Evolutionary conservation across 148 eudicot genomes (phyloP).

Genomic region (Bassia scoparia): DNA sequence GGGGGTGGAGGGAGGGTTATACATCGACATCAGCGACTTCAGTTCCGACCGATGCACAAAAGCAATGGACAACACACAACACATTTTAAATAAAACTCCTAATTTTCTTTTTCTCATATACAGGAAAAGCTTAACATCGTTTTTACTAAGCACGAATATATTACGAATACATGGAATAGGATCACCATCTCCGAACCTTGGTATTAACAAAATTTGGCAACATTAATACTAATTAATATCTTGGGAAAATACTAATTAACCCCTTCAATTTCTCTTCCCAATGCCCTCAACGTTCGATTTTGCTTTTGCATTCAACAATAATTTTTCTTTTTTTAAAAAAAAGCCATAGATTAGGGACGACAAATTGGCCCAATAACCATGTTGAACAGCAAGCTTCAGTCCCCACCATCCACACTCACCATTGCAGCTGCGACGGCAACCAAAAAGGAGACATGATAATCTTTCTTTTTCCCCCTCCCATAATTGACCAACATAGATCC

Average conservation of each 20-base stretch:
- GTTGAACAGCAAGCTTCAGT: conserved; percentile 13
- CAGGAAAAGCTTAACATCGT: conserved; percentile 4
- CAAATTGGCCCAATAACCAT: conserved; percentile 29
- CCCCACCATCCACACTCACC: conserved; percentile 28
- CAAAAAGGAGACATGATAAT: conserved; percentile 16
- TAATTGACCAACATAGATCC: conserved; percentile 16
- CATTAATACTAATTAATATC: background rate
- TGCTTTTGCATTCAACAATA: conserved; percentile 24
- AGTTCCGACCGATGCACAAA: too few relatives aligned
- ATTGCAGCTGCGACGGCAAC: conserved; percentile 10
- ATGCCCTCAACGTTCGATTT: conserved; percentile 34
- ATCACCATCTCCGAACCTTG: conserved; percentile 11
- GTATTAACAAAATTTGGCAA: conserved; percentile 19
- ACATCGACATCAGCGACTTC: too few relatives aligned
- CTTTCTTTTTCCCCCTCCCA: conserved; percentile 23
- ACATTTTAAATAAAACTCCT: conserved; percentile 14
- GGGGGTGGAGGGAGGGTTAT: too few relatives aligned
- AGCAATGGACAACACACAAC: background rate
- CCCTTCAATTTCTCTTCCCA: too few relatives aligned
- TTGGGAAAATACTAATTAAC: background rate
- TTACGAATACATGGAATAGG: conserved; percentile 1
- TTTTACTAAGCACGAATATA: conserved; percentile 13
- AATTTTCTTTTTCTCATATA: conserved; percentile 18
- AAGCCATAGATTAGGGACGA: conserved; percentile 24
- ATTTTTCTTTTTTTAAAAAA: too few relatives aligned